Evolutionary conservation across 129 eudicot genomes (phyloP), one percentile per base, ranked within the genome.

Genomic region (Centella asiatica): DNA sequence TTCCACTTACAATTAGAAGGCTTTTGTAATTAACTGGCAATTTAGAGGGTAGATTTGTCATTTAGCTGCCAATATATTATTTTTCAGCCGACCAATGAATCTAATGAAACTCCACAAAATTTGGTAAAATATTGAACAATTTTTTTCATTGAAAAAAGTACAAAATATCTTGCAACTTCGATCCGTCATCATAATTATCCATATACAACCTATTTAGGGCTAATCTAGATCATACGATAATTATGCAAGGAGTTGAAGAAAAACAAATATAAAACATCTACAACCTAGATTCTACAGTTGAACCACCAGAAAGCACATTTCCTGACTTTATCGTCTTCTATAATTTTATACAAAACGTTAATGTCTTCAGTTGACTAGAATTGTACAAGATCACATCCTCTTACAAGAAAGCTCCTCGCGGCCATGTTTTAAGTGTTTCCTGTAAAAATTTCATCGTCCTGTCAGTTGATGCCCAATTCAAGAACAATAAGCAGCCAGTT

Each of bases 201-300:
- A 77, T 75, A 62, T 85, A 76, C 85, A 71, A 39, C 44, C 62
- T 45, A 18, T 33, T 53, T 15, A 31, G 45, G 56, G 17, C 55
- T 34, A 62, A 28, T 24, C 73, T 40, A 49, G 27, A 4, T 10
- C 25, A 54, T 56, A 68, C 12, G 26, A 69, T 57, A 18, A 60
- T 47, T 27, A 23, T 72, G 67, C 36, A 44, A 47, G 34, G 27
- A 42, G 26, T 62, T 69, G 25, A 54, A 67, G 45, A 33, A 73
- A 49, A 72, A 76, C 72, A 32, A 73, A 66, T 46, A 75, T 73
- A 72, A 40, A 73, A 73, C 72, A 77, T 67, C 80, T 76, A 77
- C 54, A 52, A 60, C 68, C 66, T 74, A 65, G 29, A 55, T 66
- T 52, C 58, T 58, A 67, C 78, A 66, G 72, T 66, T 24, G 32